Evolutionary conservation across 2,329 filamentous ascomycete species (phyloP).

Genomic region (Colletotrichum orchidophilum): DNA sequence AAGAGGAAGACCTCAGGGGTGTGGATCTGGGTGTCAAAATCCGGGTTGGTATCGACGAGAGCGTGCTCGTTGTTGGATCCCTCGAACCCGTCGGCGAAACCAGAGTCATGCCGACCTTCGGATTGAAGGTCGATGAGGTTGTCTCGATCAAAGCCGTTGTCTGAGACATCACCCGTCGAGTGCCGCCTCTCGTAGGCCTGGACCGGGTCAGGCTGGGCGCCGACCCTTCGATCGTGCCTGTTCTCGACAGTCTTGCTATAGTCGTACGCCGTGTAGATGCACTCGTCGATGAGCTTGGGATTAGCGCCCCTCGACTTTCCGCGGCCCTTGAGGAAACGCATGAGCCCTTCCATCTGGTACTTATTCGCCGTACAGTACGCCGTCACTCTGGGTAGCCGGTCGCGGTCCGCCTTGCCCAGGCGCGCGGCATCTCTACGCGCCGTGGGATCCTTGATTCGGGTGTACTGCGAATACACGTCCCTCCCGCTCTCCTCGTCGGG

Average conservation of each 20-base stretch:
- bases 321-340: constrained; percentile 90
- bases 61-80: constrained; percentile 38
- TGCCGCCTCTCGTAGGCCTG: constrained; percentile 73
- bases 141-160: constrained; percentile 62
- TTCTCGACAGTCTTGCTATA: constrained; percentile 67
- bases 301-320: constrained; percentile 80
- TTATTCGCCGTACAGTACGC: constrained; percentile 95
- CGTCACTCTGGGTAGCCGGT: constrained; percentile 87
- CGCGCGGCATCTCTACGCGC: constrained; percentile 91
- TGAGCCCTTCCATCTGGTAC: constrained; percentile 88
- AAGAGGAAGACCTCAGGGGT: constrained; percentile 96
- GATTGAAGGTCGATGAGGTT: constrained; percentile 71
- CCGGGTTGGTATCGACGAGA: constrained; percentile 61
- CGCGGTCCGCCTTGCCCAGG: constrained; percentile 91
- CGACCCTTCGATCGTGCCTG: constrained; percentile 40
- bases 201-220: constrained; percentile 46
- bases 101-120: constrained; percentile 45
- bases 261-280: constrained; percentile 93
- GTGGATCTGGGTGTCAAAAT: constrained; percentile 89
- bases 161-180: constrained; percentile 77
- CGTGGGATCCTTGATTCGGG: constrained; percentile 95
- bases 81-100: constrained; percentile 42
- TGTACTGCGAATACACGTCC: constrained; percentile 98
- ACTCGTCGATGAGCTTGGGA: constrained; percentile 96
- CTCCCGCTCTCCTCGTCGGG: constrained; percentile 89